phyloP scores from a whole-genome alignment of 2,329 filamentous ascomycete species.

The Ophiobolus disseminans region DNA sequence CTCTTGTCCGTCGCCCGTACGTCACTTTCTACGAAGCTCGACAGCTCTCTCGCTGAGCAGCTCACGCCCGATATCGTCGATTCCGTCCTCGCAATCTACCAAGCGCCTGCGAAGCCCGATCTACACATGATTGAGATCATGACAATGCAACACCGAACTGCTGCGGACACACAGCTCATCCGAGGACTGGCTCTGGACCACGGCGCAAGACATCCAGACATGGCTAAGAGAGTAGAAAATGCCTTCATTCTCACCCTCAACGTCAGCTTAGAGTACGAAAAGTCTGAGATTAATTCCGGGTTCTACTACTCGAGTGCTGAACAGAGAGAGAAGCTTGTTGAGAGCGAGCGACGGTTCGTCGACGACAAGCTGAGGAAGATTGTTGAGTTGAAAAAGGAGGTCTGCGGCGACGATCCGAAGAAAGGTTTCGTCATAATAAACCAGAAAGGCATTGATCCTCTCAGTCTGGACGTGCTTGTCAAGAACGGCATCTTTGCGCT shows the following conservation, averaged over 20 bases:
- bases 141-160: conserved; percentile 99
- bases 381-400: conserved; percentile 95
- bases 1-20: conserved; percentile 92
- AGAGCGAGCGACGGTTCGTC: conserved; percentile 94
- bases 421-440: conserved; percentile 99
- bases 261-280: conserved; percentile 97
- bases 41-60: conserved; percentile 84
- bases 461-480: conserved; percentile 92
- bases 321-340: conserved; percentile 96
- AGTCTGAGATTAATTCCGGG: conserved; percentile 97
- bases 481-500: conserved; percentile 98
- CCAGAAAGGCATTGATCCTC: conserved; percentile 97
- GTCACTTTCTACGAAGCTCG: conserved; percentile 94
- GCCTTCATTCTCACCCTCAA: conserved; percentile 95
- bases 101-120: conserved; percentile 88
- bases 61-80: conserved; percentile 96
- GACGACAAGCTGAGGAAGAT: conserved; percentile 98
- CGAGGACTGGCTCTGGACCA: conserved; percentile 92
- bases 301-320: conserved; percentile 99
- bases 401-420: conserved; percentile 89
- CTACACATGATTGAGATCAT: conserved; percentile 99
- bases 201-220: conserved; percentile 94
- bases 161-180: conserved; percentile 95
- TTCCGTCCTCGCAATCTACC: conserved; percentile 92
- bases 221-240: conserved; percentile 96